These are phyloP conservation scores for Castanea mollissima DNA, from an alignment of 306 rosid species.

Conservation along the genomic window DNA sequence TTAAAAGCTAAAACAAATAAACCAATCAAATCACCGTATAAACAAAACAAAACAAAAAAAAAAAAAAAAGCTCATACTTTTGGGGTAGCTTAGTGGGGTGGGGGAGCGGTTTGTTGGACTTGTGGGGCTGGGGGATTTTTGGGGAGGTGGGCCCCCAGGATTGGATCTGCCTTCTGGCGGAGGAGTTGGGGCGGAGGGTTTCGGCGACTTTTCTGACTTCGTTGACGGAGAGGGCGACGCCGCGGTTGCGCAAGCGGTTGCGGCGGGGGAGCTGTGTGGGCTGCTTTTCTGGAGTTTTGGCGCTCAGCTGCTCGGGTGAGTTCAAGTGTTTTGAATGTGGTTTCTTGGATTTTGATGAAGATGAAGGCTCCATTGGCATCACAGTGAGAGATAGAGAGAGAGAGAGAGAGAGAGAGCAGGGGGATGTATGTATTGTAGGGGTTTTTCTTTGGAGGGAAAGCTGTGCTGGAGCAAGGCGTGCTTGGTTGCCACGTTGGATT, in stretches of 20 bases:
- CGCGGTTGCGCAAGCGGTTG: conserved; percentile 42
- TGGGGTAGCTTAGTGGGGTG: conserved; percentile 39
- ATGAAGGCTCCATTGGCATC: conserved; percentile 40
- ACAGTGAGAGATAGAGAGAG: neutral
- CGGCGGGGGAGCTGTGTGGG: conserved; percentile 20
- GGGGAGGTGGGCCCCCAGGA: conserved; percentile 2
- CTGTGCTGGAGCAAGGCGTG: neutral
- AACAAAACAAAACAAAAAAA: neutral
- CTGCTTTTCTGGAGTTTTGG: conserved; percentile 69
- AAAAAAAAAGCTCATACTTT: conserved; percentile 30
- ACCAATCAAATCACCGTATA: neutral
- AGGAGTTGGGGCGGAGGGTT: conserved; percentile 26
- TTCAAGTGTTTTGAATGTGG: conserved; percentile 28
- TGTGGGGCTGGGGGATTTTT: neutral
- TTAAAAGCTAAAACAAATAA: neutral
- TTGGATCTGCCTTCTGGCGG: conserved; percentile 41
- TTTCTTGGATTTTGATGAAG: conserved; percentile 32
- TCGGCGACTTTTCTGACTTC: conserved; percentile 46
- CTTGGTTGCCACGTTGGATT: neutral
- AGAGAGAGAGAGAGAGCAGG: too few relatives aligned
- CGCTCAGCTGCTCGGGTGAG: conserved; percentile 4
- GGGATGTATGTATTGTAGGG: neutral
- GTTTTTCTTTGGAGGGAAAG: conserved; percentile 12
- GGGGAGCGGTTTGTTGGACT: conserved; percentile 7
- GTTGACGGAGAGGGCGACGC: conserved; percentile 41